These are phyloP conservation scores for Aspergillus transmontanensis DNA, from an alignment of 2,329 filamentous ascomycete species.

Conservation along the genomic window DNA sequence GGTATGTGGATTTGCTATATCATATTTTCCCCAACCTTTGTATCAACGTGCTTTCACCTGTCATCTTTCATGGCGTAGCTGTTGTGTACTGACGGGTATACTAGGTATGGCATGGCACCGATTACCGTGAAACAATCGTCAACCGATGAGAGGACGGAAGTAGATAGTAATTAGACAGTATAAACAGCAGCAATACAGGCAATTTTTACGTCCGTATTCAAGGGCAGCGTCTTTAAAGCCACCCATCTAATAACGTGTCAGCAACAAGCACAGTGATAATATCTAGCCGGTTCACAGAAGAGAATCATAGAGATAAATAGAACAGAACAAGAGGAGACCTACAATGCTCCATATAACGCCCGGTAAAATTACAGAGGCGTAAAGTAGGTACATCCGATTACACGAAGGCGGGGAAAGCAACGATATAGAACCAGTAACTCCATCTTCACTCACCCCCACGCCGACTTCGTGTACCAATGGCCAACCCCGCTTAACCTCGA, in stretches of 20 bases:
- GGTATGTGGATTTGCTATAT: slow-evolving; percentile 53
- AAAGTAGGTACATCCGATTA: not conserved
- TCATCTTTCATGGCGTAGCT: not conserved
- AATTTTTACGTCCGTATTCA: slow-evolving; percentile 85
- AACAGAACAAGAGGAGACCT: slow-evolving; percentile 17
- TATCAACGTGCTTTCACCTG: not conserved
- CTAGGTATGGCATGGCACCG: slow-evolving; percentile 10
- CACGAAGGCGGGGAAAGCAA: not conserved
- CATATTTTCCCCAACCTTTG: not conserved
- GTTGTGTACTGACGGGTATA: slow-evolving; percentile 1
- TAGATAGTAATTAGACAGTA: not conserved
- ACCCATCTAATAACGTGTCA: slow-evolving; percentile 59
- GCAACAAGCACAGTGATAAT: not conserved
- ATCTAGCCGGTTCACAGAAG: not conserved
- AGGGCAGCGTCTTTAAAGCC: slow-evolving; percentile 84
- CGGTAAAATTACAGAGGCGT: slow-evolving; percentile 46
- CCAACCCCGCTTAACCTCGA: not conserved
- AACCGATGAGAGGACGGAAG: not conserved
- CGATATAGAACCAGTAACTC: not conserved
- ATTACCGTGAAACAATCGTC: not conserved
- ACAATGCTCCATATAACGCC: slow-evolving; percentile 60
- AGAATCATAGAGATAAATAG: not conserved
- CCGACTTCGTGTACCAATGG: not conserved
- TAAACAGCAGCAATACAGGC: slow-evolving; percentile 71
- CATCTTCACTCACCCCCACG: not conserved